Conservation (phyloP, 2,329 filamentous ascomycete genomes). For the Microdochium bolleyi region DNA sequence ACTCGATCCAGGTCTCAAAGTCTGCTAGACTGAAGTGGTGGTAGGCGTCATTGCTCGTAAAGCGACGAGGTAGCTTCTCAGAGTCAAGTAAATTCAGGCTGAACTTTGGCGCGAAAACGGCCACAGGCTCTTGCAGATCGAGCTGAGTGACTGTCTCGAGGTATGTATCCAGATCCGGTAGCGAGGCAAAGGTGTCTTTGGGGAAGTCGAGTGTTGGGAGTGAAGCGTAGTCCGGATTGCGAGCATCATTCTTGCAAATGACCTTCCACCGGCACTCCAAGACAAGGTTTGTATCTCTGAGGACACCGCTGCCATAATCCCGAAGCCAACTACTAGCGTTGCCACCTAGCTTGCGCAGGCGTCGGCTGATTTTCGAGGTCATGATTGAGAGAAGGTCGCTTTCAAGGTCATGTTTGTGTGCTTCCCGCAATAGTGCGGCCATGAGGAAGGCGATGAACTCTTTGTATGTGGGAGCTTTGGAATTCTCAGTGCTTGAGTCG, state of each 20-base stretch:
- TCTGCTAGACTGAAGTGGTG: slow-evolving; percentile 19
- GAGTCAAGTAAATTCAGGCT: slow-evolving; percentile 1
- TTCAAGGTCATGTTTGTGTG: slow-evolving; percentile 7
- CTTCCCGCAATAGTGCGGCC: slow-evolving; percentile 19
- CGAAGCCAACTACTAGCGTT: slow-evolving; percentile 3
- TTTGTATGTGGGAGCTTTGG: slow-evolving; percentile 32
- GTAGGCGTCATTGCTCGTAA: slow-evolving; percentile 7
- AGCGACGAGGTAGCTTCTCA: slow-evolving; percentile 3
- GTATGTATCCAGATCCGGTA: slow-evolving; percentile 6
- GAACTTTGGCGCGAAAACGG: background rate
- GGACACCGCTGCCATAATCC: background rate
- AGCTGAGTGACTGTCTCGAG: background rate
- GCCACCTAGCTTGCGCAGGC: slow-evolving; percentile 29
- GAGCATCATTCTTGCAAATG: background rate
- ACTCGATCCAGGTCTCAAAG: slow-evolving; percentile 40
- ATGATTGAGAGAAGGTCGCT: slow-evolving; percentile 27
- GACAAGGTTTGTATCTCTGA: background rate
- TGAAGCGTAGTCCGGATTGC: background rate
- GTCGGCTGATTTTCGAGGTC: slow-evolving; percentile 32
- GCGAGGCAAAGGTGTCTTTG: slow-evolving; percentile 5
- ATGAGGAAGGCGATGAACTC: slow-evolving; percentile 39
- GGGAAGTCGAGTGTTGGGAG: slow-evolving; percentile 8
- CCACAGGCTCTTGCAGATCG: background rate
- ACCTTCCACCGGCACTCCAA: background rate
- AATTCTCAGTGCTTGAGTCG: too few species aligned